phyloP scores from a whole-genome alignment of 495 filamentous ascomycete species.

The Penicillium mononematosum region DNA sequence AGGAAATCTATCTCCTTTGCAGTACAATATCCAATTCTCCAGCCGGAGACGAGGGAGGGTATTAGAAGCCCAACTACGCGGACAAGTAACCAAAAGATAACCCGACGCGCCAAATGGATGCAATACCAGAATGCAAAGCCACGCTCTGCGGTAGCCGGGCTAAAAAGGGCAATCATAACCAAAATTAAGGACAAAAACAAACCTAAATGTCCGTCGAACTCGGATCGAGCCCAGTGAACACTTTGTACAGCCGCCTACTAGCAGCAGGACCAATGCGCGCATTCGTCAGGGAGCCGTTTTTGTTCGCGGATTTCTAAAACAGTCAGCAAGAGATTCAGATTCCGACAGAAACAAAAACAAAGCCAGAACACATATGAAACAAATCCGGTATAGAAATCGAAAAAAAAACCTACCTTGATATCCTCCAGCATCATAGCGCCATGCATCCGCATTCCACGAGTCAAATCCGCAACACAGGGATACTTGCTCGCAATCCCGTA shows the following conservation, averaged over 20 bases:
- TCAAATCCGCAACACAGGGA: constrained; percentile 54
- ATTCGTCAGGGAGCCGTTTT: constrained; percentile 63
- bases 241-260: constrained; percentile 71
- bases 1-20: neutral
- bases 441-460: constrained; percentile 55
- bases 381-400: neutral
- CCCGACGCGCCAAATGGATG: neutral
- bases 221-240: constrained; percentile 70
- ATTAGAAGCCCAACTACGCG: neutral
- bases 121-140: neutral
- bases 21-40: constrained; percentile 9
- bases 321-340: constrained; percentile 10
- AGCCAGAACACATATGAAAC: neutral
- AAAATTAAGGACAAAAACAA: constrained; percentile 1
- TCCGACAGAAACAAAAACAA: neutral
- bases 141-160: neutral
- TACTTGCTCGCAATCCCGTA: constrained; percentile 67
- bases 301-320: constrained; percentile 61
- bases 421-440: constrained; percentile 62
- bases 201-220: constrained; percentile 64
- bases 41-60: neutral
- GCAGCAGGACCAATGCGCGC: constrained; percentile 64
- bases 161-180: constrained; percentile 3
- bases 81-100: neutral
- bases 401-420: constrained; percentile 46